Percentiles rank a stretch among this genome's conserved stretches.
Conservation (phyloP, 106 monocot species). For the Dendrobium catenatum region DNA sequence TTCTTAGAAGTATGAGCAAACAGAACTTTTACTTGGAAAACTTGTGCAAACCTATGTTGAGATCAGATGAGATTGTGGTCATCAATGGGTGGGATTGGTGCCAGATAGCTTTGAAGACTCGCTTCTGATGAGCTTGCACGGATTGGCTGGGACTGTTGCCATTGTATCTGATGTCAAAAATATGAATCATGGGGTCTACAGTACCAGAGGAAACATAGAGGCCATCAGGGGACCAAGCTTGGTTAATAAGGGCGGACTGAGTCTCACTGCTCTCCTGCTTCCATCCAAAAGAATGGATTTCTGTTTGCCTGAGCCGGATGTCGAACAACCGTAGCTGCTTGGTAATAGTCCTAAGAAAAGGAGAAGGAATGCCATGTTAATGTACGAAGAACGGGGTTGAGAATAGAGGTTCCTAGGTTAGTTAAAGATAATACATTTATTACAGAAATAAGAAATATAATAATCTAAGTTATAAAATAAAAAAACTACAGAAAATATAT, state of each 20-base stretch:
- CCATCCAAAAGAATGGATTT: conserved; percentile 86
- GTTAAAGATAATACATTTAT: not conserved
- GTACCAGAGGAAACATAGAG: conserved; percentile 69
- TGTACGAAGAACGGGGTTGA: not conserved
- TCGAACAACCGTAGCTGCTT: conserved; percentile 87
- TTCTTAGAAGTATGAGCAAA: not conserved
- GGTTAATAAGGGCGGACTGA: conserved; percentile 82
- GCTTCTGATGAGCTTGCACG: conserved; percentile 70
- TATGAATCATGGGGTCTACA: conserved; percentile 73
- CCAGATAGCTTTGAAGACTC: conserved; percentile 89
- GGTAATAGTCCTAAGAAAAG: conserved; percentile 37
- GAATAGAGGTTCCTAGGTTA: not conserved
- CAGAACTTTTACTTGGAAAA: conserved; percentile 5
- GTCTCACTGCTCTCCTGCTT: conserved; percentile 94
- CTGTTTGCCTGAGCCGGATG: conserved; percentile 44
- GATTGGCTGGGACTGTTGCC: conserved; percentile 51
- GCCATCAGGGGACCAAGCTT: conserved; percentile 89
- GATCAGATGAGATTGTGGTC: conserved; percentile 87
- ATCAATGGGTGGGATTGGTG: conserved; percentile 58
- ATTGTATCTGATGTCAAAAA: conserved; percentile 74
- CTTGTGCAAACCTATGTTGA: conserved; percentile 75
- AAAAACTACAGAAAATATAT: no score
- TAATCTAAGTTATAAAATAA: not conserved
- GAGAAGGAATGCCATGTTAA: not conserved
- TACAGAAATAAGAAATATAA: not conserved